Conservation (phyloP, 148 eudicot genomes). For the Rhododendron griersonianum region DNA sequence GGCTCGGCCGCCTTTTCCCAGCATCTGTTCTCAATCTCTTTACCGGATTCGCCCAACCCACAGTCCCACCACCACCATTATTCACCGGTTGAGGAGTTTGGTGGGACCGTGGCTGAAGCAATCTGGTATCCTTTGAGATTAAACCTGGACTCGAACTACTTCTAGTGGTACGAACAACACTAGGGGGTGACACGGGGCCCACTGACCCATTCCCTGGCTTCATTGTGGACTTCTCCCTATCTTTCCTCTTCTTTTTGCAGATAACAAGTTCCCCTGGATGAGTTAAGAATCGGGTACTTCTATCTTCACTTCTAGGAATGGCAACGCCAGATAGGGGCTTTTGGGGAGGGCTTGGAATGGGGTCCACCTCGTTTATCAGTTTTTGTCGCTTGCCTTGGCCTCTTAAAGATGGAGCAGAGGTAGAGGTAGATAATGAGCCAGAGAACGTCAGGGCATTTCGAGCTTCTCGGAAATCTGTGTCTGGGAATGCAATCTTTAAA, state of each 20-base stretch:
- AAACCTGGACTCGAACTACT: conserved; percentile 39
- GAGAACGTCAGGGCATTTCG: conserved; percentile 60
- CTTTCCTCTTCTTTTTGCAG: conserved; percentile 92
- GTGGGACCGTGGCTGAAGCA: conserved; percentile 24
- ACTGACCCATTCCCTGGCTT: conserved; percentile 52
- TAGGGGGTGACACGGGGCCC: conserved; percentile 78
- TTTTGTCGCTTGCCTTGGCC: conserved; percentile 62
- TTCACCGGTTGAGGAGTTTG: conserved; percentile 46
- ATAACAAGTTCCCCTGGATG: conserved; percentile 96
- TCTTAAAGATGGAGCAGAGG: conserved; percentile 45
- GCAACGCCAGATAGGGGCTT: conserved; percentile 44
- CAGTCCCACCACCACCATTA: conserved; percentile 40
- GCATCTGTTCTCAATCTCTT: conserved; percentile 82
- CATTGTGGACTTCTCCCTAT: conserved; percentile 56
- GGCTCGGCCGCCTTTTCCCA: conserved; percentile 80
- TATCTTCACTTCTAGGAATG: conserved; percentile 33
- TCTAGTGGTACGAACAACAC: conserved; percentile 50
- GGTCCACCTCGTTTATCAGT: conserved; percentile 51
- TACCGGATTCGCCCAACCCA: conserved; percentile 90
- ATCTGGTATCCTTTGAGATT: conserved; percentile 15
- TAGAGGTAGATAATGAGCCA: conserved; percentile 35
- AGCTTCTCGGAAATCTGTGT: conserved; percentile 76
- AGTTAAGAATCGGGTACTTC: conserved; percentile 39
- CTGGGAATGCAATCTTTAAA: conserved; percentile 62
- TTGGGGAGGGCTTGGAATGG: conserved; percentile 42